Evolutionary conservation across 2,329 filamentous ascomycete species (phyloP), one percentile per base, ranked within the genome.

Genomic region (Xylariaceae sp.): DNA sequence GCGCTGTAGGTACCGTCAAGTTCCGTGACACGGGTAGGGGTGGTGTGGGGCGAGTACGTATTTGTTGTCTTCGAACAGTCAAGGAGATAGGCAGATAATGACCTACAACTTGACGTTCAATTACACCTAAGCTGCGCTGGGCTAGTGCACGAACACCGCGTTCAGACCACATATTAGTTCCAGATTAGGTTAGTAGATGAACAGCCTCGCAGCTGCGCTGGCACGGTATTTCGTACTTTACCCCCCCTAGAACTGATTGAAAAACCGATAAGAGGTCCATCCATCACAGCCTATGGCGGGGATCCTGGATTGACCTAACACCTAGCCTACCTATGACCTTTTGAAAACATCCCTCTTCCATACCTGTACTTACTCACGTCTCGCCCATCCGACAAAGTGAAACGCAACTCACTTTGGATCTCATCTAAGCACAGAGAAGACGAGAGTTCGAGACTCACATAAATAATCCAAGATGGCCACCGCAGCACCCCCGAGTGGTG

Each of bases 401-500:
- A 45, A 45, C 10, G 13, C 5, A 11, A n/a, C 10, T 13, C 10
- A 15, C 23, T 15, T 50, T 23, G 49, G 34, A 35, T n/a, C 23
- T 35, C 13, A 15, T 15, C 30, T 11, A 7, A 35, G 23, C 30
- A 30, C 23, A 15, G 49, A 39, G 13, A 6, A 44, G 15, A 50
- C 51, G 2, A n/a, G 17, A 56, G n/a, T 30, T 61, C 39, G 17
- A 48, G 44, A 55, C 10, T 35, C 18, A 15, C 51, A 56, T 5
- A 55, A 44, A 41, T 37, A 39, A 15, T 45, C 49, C 65, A 74
- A 64, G 57, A 80, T 78, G 75, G 74, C 77, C 67, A 74, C 75
- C 66, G 74, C 79, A 75, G 76, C 79, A 66, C 69, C 74, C 59
- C 71, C 75, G 62, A 68, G 64, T 61, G 69, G 72, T 61, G 72